These are phyloP conservation scores for Diplotaxis tenuifolia DNA, from an alignment of 345 rosid species.

Conservation along the genomic window DNA sequence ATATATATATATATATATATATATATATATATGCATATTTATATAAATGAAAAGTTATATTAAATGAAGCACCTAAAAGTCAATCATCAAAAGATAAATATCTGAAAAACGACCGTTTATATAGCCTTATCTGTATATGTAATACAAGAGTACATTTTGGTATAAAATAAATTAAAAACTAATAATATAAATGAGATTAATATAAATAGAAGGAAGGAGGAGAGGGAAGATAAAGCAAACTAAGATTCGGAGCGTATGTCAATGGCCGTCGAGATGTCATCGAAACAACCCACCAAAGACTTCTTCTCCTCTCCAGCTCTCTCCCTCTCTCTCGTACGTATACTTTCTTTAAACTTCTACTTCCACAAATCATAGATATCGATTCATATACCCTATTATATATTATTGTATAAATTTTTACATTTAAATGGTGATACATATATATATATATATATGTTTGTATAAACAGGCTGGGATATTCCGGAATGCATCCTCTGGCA, in stretches of 20 bases:
- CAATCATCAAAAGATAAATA: conserved; percentile 26
- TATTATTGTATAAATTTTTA: not conserved
- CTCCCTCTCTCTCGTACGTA: conserved; percentile 80
- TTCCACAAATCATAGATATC: not conserved
- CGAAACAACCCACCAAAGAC: conserved; percentile 76
- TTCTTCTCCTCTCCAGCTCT: conserved; percentile 98
- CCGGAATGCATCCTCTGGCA: conserved; percentile 55
- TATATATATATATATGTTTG: not conserved
- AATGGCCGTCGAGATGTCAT: conserved; percentile 93
- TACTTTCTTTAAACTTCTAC: not conserved
- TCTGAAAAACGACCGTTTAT: conserved; percentile 31
- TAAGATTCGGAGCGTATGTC: conserved; percentile 36
- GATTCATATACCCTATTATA: not conserved
- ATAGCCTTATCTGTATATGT: not conserved
- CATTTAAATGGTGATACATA: not conserved
- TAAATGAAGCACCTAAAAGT: conserved; percentile 33
- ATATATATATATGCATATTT: not conserved
- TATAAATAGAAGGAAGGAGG: conserved; percentile 28
- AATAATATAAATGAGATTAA: not conserved
- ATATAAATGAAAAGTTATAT: not conserved
- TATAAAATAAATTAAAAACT: not conserved
- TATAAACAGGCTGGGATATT: conserved; percentile 97
- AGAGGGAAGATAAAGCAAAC: conserved; percentile 11
- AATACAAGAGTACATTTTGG: conserved; percentile 9
- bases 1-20: not conserved